A percentile compares a stretch with the other conserved stretches of the same genome.
These are phyloP conservation scores for Talaromyces proteolyticus DNA, from an alignment of 495 filamentous ascomycete genomes.

Conservation along the genomic window DNA sequence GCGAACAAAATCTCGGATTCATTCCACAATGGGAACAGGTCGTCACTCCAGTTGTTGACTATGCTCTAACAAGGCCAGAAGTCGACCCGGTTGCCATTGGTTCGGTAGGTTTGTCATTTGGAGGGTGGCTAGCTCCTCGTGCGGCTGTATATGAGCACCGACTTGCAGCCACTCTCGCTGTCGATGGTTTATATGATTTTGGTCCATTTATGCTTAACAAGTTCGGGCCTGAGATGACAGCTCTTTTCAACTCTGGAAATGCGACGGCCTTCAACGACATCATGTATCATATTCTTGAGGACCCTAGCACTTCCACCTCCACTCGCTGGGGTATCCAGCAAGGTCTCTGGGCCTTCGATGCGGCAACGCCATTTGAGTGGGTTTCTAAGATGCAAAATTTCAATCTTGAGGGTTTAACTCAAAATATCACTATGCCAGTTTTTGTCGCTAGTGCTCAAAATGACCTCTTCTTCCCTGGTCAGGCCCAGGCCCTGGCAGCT, in stretches of 20 bases:
- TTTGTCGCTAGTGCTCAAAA: too few relatives aligned
- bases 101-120: slow-evolving; percentile 29
- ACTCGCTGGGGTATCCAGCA: slow-evolving; percentile 29
- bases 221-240: neutral
- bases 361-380: slow-evolving; percentile 15
- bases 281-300: neutral
- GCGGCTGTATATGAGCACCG: slow-evolving; percentile 40
- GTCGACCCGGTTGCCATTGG: slow-evolving; percentile 9
- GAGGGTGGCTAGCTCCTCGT: slow-evolving; percentile 28
- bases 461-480: too few relatives aligned
- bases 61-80: slow-evolving; percentile 13
- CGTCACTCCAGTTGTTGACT: slow-evolving; percentile 39
- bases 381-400: too few relatives aligned
- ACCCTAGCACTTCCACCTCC: neutral
- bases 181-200: slow-evolving; percentile 31
- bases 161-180: slow-evolving; percentile 26
- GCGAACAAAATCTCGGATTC: slow-evolving; percentile 39
- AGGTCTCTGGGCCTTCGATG: slow-evolving; percentile 34
- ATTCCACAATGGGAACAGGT: slow-evolving; percentile 43
- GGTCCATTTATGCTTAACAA: neutral
- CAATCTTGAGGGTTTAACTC: too few relatives aligned
- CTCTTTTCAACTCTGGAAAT: neutral
- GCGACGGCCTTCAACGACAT: neutral
- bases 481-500: too few relatives aligned
- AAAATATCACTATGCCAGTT: too few relatives aligned